Percentiles rank a stretch among this genome's conserved stretches.
phyloP scores from a whole-genome alignment of 306 rosid genomes.

The Acacia acuminata region DNA sequence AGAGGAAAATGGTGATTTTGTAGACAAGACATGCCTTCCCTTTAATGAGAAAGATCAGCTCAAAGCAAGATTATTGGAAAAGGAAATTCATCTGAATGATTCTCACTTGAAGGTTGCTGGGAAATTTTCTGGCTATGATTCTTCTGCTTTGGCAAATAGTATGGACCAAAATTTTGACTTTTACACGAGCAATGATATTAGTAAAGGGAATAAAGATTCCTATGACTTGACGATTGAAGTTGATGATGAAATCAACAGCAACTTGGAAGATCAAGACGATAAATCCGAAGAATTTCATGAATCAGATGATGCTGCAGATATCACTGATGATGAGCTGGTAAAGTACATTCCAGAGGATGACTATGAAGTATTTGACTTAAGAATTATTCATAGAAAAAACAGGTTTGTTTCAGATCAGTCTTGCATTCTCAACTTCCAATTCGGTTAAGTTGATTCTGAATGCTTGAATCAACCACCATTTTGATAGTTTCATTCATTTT shows the following conservation, averaged over 20 bases:
- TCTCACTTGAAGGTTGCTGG: slow-evolving; percentile 39
- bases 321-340: slow-evolving; percentile 57
- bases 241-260: slow-evolving; percentile 35
- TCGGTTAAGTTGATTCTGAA: slow-evolving; percentile 22
- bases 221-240: slow-evolving; percentile 41
- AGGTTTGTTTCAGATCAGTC: slow-evolving; percentile 55
- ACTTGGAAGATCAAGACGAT: slow-evolving; percentile 33
- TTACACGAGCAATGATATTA: slow-evolving; percentile 32
- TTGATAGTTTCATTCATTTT: slow-evolving; percentile 19
- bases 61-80: slow-evolving; percentile 39
- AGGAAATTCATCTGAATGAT: slow-evolving; percentile 45
- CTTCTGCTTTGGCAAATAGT: slow-evolving; percentile 25
- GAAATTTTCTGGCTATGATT: slow-evolving; percentile 45
- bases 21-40: slow-evolving; percentile 57
- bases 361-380: slow-evolving; percentile 78
- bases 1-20: slow-evolving; percentile 38
- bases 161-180: slow-evolving; percentile 33
- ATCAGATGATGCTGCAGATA: slow-evolving; percentile 39
- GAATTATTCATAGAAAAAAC: slow-evolving; percentile 92
- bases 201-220: slow-evolving; percentile 40
- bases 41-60: slow-evolving; percentile 32
- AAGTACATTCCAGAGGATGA: slow-evolving; percentile 60
- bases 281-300: slow-evolving; percentile 46
- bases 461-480: not conserved
- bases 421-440: slow-evolving; percentile 21